Conservation (phyloP, 257 asterid genomes). For the Solanum piurae region DNA sequence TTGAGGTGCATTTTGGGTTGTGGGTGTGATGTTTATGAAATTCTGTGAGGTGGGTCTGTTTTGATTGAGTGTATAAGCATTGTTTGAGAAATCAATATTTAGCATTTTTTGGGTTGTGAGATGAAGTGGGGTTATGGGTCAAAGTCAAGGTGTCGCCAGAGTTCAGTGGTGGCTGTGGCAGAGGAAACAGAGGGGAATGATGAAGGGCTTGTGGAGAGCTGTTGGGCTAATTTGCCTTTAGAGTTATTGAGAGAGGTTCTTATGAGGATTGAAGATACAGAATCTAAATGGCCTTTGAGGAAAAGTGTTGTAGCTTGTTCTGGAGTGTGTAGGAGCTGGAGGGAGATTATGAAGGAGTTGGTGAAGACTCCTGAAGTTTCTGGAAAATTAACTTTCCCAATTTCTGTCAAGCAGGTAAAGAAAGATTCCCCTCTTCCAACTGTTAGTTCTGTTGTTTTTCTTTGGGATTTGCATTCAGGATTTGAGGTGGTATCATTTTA, state of each 20-base stretch:
- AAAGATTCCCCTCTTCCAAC: background rate
- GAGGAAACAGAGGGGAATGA: background rate
- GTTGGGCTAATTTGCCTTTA: slow-evolving; percentile 70
- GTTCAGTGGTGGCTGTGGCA: slow-evolving; percentile 44
- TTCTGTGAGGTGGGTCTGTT: background rate
- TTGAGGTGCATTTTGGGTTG: background rate
- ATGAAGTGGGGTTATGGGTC: slow-evolving; percentile 75
- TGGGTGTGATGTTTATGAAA: background rate
- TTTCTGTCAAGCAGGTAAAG: slow-evolving; percentile 70
- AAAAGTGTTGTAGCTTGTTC: slow-evolving; percentile 81
- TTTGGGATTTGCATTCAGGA: background rate
- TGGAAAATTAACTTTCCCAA: slow-evolving; percentile 71
- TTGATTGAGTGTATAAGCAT: background rate
- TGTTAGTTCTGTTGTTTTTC: background rate
- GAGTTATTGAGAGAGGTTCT: slow-evolving; percentile 73
- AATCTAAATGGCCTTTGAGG: slow-evolving; percentile 64
- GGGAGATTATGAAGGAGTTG: slow-evolving; percentile 70
- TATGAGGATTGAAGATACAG: slow-evolving; percentile 54
- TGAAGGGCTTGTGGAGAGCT: slow-evolving; percentile 14
- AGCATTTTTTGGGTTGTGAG: background rate
- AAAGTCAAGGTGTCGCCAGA: slow-evolving; percentile 62
- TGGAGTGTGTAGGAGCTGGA: slow-evolving; percentile 85
- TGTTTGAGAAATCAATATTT: background rate
- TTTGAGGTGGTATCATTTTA: background rate
- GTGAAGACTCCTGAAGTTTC: slow-evolving; percentile 59